Evolutionary conservation across 2,329 filamentous ascomycete genomes (phyloP).

Genomic region (Apiospora koreana): DNA sequence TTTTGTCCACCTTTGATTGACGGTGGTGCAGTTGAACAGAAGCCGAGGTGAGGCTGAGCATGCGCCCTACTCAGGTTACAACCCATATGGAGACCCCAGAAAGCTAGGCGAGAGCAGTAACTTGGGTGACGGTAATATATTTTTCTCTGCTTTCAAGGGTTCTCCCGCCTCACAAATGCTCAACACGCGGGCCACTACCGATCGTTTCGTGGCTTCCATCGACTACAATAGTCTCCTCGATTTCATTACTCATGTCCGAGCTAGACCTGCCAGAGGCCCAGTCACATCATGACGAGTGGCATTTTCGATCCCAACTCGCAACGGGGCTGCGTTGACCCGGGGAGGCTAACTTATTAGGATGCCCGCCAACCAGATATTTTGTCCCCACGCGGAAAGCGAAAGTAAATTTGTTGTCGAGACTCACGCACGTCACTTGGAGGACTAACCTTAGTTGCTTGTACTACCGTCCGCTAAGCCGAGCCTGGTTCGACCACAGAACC

Average conservation of each 20-base stretch:
- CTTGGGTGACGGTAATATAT: neutral
- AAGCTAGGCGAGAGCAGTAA: neutral
- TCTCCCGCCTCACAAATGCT: neutral
- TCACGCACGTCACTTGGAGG: slow-evolving; percentile 6
- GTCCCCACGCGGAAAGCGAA: slow-evolving; percentile 11
- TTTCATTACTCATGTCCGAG: neutral
- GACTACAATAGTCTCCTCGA: neutral
- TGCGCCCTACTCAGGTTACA: neutral
- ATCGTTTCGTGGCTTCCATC: neutral
- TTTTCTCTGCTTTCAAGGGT: neutral
- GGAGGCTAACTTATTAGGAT: neutral
- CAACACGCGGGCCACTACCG: neutral
- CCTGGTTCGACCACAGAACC: neutral
- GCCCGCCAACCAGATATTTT: neutral
- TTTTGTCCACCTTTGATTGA: neutral
- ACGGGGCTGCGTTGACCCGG: neutral
- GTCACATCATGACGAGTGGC: neutral
- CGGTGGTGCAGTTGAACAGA: neutral
- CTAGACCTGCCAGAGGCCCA: neutral
- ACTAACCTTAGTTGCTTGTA: slow-evolving; percentile 6
- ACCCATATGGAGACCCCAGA: neutral
- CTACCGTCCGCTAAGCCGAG: slow-evolving; percentile 1
- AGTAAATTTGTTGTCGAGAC: slow-evolving; percentile 2
- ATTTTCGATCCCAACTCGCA: neutral
- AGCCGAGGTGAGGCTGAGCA: neutral